These are phyloP conservation scores for Elaeagnus macrophylla DNA, from an alignment of 306 rosid genomes.

Conservation along the genomic window DNA sequence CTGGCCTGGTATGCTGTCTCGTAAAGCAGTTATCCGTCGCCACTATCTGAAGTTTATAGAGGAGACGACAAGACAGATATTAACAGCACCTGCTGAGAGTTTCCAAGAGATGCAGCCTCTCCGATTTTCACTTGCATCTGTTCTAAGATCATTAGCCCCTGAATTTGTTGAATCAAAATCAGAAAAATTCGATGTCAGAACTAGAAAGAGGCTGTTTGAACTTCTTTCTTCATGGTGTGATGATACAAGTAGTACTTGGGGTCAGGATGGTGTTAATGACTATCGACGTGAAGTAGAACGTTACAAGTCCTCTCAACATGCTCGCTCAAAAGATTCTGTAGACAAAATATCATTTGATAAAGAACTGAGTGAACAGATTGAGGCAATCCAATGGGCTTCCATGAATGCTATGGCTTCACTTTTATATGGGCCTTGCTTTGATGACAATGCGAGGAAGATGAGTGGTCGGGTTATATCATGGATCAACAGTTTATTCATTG, in stretches of 20 bases:
- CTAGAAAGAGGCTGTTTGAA: conserved; percentile 87
- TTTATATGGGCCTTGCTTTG: conserved; percentile 95
- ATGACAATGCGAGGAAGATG: conserved; percentile 99
- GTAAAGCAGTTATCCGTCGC: conserved; percentile 73
- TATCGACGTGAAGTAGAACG: conserved; percentile 97
- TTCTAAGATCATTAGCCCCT: conserved; percentile 88
- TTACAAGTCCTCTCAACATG: conserved; percentile 94
- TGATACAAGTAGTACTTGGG: conserved; percentile 71
- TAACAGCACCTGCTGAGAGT: conserved; percentile 61
- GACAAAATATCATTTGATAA: conserved; percentile 94
- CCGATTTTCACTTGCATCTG: conserved; percentile 95
- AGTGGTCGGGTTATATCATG: conserved; percentile 93
- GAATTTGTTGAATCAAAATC: conserved; percentile 95
- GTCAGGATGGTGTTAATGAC: conserved; percentile 81
- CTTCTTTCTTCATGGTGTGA: conserved; percentile 95
- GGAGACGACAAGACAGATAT: conserved; percentile 61
- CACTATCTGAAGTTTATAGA: conserved; percentile 91
- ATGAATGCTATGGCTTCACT: conserved; percentile 98
- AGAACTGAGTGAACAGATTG: conserved; percentile 90
- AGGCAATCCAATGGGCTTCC: conserved; percentile 99
- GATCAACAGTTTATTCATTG: conserved; percentile 92
- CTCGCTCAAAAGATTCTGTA: conserved; percentile 91
- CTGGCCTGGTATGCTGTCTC: conserved; percentile 93
- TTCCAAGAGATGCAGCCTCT: conserved; percentile 93
- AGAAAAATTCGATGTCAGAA: conserved; percentile 85